Conservation (phyloP, 2,329 filamentous ascomycete genomes). For the Talaromyces amestolkiae region DNA sequence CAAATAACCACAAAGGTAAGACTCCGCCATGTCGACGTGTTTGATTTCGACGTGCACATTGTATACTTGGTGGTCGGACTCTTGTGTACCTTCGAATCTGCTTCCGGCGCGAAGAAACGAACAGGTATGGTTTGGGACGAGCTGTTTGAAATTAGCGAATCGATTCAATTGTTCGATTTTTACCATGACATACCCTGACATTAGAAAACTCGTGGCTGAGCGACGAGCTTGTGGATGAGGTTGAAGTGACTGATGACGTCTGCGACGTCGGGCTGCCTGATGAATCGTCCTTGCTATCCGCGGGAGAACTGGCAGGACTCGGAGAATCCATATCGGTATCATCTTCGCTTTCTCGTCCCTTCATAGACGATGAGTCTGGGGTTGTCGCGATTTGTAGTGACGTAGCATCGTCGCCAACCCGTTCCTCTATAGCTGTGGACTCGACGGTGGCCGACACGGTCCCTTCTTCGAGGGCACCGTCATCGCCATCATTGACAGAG, state of each 20-base stretch:
- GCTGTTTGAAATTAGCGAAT: conserved; percentile 44
- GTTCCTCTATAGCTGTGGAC: conserved; percentile 14
- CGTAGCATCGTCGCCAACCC: conserved; percentile 25
- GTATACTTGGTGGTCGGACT: conserved; percentile 89
- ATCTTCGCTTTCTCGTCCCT: conserved; percentile 30
- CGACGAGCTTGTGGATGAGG: conserved; percentile 43
- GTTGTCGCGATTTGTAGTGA: conserved; percentile 2
- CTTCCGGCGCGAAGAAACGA: conserved; percentile 84
- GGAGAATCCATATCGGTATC: conserved; percentile 32
- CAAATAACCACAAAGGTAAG: conserved; percentile 90
- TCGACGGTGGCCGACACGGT: conserved; percentile 27
- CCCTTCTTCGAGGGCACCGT: conserved; percentile 30
- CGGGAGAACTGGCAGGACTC: conserved; percentile 36
- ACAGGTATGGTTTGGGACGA: conserved; percentile 74
- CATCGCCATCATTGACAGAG: conserved; percentile 17
- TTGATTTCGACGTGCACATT: conserved; percentile 97
- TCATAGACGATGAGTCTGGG: conserved; percentile 23
- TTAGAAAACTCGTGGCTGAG: conserved; percentile 57
- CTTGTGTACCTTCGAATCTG: conserved; percentile 84
- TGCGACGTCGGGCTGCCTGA: conserved; percentile 28
- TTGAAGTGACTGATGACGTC: conserved; percentile 29
- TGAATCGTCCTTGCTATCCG: conserved; percentile 39
- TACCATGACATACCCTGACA: conserved; percentile 48
- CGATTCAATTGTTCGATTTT: not conserved
- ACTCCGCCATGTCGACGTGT: conserved; percentile 90